Conservation (phyloP, 1,284 basidiomycete genomes). For the Porodaedalea pini region DNA sequence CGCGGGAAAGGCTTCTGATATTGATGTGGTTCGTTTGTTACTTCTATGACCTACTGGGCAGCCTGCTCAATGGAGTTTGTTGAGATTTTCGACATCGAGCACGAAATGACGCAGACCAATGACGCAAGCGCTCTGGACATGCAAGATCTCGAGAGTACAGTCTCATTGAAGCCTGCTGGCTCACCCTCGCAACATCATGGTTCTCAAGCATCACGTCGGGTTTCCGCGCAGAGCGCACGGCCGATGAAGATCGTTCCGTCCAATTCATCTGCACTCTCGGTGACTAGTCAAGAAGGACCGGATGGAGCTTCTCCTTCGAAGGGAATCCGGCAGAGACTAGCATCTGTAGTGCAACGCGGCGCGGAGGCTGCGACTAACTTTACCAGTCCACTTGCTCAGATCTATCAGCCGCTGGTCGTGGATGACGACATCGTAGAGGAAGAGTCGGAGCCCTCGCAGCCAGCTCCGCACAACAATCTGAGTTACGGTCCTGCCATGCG, state of each 20-base stretch:
- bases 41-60: background rate
- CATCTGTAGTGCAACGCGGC: slow-evolving; percentile 43
- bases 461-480: slow-evolving; percentile 15
- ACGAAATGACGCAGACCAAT: slow-evolving; percentile 43
- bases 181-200: slow-evolving; percentile 29
- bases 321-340: slow-evolving; percentile 41
- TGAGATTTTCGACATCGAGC: slow-evolving; percentile 81
- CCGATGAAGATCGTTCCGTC: slow-evolving; percentile 9
- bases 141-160: slow-evolving; percentile 33
- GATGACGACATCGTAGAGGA: slow-evolving; percentile 40
- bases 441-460: slow-evolving; percentile 8
- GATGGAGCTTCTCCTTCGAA: slow-evolving; percentile 26
- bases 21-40: slow-evolving; percentile 56
- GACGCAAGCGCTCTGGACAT: slow-evolving; percentile 55
- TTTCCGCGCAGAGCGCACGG: slow-evolving; percentile 19
- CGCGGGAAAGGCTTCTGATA: slow-evolving; percentile 70
- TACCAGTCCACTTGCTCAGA: slow-evolving; percentile 66
- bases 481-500: slow-evolving; percentile 61
- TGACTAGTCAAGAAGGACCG: slow-evolving; percentile 20
- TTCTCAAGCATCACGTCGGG: slow-evolving; percentile 33
- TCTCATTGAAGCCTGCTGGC: slow-evolving; percentile 26
- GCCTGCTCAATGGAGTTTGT: slow-evolving; percentile 9
- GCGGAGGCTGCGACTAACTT: slow-evolving; percentile 41
- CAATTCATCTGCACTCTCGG: slow-evolving; percentile 14
- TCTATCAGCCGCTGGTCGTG: slow-evolving; percentile 63